Base-by-base conservation (phyloP, 202 grass and related monocot genomes). In the Setaria viridis region DNA sequence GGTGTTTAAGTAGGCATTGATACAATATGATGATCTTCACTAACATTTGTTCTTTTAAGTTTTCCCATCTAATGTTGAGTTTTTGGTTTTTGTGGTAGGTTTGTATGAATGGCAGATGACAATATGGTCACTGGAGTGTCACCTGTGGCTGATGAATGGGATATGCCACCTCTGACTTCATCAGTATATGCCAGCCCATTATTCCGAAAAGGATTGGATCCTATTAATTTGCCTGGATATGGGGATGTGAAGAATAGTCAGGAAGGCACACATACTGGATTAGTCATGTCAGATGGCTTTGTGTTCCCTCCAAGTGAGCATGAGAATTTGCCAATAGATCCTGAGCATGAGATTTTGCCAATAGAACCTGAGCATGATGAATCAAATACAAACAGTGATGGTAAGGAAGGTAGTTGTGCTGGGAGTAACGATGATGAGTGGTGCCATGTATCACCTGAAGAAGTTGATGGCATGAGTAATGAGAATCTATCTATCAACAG, bases 271-370 rank as follows among this genome's bases (percentile, higher is more conserved):
- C 66, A 85, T 88, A 78, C 62, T 37, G 89, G 79, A 51, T 83
- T 97, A 65, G 91, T 86, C 76, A 57, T 77, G 77, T 86, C 92
- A 35, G 87, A 66, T 72, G 88, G 85, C 63, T 93, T 92, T 91
- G 91, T 95, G 14, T 98, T 98, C 84, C 95, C 95, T 83, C 95
- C 95, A 21, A 90, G 67, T n/a, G 92, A 95, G 71, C 95, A 95
- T 83, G 95, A 98, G 57, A 95, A 93, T 89, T 85, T 95, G 66
- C 92, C 92, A 49, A 90, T 97, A 82, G 88, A 89, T 66, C 68
- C 84, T 19, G 88, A 94, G 12, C 25, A 62, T 62, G 51, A 35
- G 67, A 91, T 88, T 89, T 82, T 94, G 70, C 89, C 90, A 54
- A 85, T 93, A 86, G 87, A 89, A 70, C 68, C 84, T 14, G 88